Base-by-base conservation (phyloP, 352 stramenopile species). In the Phytophthora quininea region DNA sequence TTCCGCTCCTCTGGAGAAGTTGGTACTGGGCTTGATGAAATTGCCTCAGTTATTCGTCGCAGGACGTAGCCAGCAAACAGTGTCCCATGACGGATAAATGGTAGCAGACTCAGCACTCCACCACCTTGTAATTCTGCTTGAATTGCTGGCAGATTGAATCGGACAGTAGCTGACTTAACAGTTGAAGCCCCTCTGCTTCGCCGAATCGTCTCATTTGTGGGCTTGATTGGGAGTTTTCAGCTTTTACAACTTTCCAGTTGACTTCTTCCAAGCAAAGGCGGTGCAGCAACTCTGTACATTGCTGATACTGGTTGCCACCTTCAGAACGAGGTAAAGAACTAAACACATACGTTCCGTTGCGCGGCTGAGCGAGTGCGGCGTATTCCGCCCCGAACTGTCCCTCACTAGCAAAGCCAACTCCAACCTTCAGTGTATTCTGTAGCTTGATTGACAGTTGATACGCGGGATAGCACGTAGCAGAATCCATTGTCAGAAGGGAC, bases 61-160 rank as follows among this genome's bases (percentile, higher is more conserved):
- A 93, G 53, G 35, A 92, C 75, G 30, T 82, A 73, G 5, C 82
- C 80, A 51, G 73, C 72, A 53, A 84, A 93, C 0, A 93, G 54
- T 30, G 81, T 77, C 0, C 85, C 83, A 19, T 93, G 85, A 0
- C 85, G 85, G 68, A 93, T 81, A 66, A 86, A 91, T 38, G 85
- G 85, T n/a, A 92, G 51, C n/a, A 93, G 37, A 69, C 83, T 92
- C 59, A 91, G 38, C 4, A 93, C 73, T 30, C 85, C 85, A 35
- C 79, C 76, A 29, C 85, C 85, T 45, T 84, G 76, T 14, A 92
- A 53, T 45, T 92, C 84, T 31, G 83, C 71, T 59, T 92, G 84
- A 59, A 92, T 87, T 27, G 84, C 82, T 51, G 84, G 84, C 24
- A 77, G 78, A 35, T 70, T 14, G 75, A 76, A 30, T 55, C 71